phyloP scores from a whole-genome alignment of 2,329 filamentous ascomycete species.

The Cryphonectria parasitica region DNA sequence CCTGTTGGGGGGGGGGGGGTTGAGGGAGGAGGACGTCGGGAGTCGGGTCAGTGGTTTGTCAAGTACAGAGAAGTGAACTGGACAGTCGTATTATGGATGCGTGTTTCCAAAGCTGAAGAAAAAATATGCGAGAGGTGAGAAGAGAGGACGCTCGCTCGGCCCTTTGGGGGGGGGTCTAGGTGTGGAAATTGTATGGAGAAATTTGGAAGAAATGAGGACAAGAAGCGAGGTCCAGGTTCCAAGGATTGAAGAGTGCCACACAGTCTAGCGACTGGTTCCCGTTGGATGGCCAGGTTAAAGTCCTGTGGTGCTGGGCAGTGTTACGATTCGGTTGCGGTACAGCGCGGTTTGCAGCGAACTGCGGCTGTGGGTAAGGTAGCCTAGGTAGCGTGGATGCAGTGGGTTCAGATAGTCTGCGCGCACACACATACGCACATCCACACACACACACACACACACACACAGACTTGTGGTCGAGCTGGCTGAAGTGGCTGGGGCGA shows the following conservation, averaged over 20 bases:
- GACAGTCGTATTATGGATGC: conserved; percentile 28
- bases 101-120: conserved; percentile 21
- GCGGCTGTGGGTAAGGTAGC: conserved; percentile 14
- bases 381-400: conserved; percentile 12
- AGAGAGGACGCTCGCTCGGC: conserved; percentile 32
- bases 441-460: no score
- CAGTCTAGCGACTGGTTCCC: conserved; percentile 20
- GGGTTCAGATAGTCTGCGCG: conserved; percentile 14
- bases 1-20: conserved; percentile 21
- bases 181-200: conserved; percentile 32
- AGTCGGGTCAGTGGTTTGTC: conserved; percentile 7
- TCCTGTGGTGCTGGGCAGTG: conserved; percentile 8
- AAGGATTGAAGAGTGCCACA: conserved; percentile 25
- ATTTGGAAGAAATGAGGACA: conserved; percentile 32
- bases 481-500: neutral
- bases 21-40: conserved; percentile 28
- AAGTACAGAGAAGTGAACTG: conserved; percentile 11
- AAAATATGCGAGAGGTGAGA: conserved; percentile 33
- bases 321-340: conserved; percentile 6
- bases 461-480: neutral
- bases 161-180: conserved; percentile 27
- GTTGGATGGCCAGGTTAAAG: conserved; percentile 1
- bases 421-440: neutral
- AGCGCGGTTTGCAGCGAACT: neutral
- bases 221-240: conserved; percentile 32